These are phyloP conservation scores for Penicillium rolfsii DNA, from an alignment of 2,329 filamentous ascomycete species.

Conservation along the genomic window DNA sequence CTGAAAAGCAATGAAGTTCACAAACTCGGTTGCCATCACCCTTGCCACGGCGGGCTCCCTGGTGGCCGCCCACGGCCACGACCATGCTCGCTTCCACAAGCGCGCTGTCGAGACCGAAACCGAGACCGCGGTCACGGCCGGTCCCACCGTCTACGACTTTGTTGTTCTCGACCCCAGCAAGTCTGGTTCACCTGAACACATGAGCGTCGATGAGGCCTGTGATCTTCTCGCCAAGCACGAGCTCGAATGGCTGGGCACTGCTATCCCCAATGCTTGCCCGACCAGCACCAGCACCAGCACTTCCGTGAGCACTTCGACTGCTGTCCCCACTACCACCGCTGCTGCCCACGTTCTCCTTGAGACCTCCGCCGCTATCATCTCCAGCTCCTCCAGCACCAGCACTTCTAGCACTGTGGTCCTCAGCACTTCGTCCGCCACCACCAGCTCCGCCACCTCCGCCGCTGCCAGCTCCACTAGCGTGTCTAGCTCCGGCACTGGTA, in stretches of 20 bases:
- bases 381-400: constrained; percentile 31
- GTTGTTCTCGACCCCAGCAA: constrained; percentile 65
- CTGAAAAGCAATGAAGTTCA: constrained; percentile 44
- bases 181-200: constrained; percentile 21
- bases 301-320: constrained; percentile 26
- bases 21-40: constrained; percentile 42
- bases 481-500: constrained; percentile 47
- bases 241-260: constrained; percentile 65
- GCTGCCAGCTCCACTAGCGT: constrained; percentile 30
- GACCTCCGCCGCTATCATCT: constrained; percentile 45
- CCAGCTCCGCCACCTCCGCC: constrained; percentile 32
- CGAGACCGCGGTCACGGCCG: constrained; percentile 59
- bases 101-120: constrained; percentile 44
- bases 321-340: constrained; percentile 36
- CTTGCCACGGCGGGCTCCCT: constrained; percentile 50
- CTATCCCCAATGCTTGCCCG: constrained; percentile 59
- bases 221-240: constrained; percentile 71
- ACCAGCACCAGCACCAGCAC: constrained; percentile 28
- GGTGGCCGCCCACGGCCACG: constrained; percentile 48
- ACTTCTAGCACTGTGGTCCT: constrained; percentile 21
- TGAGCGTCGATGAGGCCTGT: constrained; percentile 62
- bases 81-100: constrained; percentile 48
- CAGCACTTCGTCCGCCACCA: constrained; percentile 17
- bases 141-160: constrained; percentile 71
- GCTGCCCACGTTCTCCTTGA: constrained; percentile 57